A percentile compares a stretch with the other conserved stretches of the same genome.
These are phyloP conservation scores for Leccinellum luteum DNA, from an alignment of 768 basidiomycete genomes.

Conservation along the genomic window DNA sequence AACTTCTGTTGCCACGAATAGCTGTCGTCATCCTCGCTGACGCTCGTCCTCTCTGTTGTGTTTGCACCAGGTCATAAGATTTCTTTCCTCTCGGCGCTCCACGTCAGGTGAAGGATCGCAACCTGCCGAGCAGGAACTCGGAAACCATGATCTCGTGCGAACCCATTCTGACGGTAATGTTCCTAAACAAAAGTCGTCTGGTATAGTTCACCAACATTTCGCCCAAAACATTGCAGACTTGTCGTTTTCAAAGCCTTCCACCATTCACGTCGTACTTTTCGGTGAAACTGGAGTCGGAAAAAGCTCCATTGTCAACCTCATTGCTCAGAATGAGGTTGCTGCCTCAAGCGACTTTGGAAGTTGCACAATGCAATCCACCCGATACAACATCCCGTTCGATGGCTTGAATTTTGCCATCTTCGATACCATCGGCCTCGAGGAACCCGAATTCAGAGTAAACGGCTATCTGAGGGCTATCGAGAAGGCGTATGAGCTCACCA, in stretches of 20 bases:
- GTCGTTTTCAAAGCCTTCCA: background rate
- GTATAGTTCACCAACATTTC: conserved; percentile 3
- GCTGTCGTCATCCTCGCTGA: too few species aligned
- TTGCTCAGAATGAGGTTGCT: conserved; percentile 17
- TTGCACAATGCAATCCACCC: conserved; percentile 33
- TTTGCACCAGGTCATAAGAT: too few species aligned
- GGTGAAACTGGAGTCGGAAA: too few species aligned
- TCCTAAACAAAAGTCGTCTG: too few species aligned
- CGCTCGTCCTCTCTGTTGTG: too few species aligned
- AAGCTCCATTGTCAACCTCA: too few species aligned
- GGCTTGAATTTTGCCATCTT: conserved; percentile 21
- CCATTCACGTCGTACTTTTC: conserved; percentile 32
- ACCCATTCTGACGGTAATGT: too few species aligned
- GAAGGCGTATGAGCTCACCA: conserved; percentile 32
- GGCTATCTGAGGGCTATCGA: conserved; percentile 27
- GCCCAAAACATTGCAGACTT: background rate
- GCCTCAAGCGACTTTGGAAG: conserved; percentile 25
- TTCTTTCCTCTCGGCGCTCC: too few species aligned
- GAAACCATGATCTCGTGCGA: too few species aligned
- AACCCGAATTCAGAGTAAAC: conserved; percentile 28
- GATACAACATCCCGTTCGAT: conserved; percentile 27
- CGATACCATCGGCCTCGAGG: conserved; percentile 36
- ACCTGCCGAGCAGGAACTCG: too few species aligned
- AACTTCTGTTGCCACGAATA: too few species aligned
- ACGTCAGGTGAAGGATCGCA: too few species aligned